Percentiles rank a stretch among this genome's conserved stretches.
phyloP scores from a whole-genome alignment of 768 basidiomycete species.

The Hygrophoropsis aurantiaca region DNA sequence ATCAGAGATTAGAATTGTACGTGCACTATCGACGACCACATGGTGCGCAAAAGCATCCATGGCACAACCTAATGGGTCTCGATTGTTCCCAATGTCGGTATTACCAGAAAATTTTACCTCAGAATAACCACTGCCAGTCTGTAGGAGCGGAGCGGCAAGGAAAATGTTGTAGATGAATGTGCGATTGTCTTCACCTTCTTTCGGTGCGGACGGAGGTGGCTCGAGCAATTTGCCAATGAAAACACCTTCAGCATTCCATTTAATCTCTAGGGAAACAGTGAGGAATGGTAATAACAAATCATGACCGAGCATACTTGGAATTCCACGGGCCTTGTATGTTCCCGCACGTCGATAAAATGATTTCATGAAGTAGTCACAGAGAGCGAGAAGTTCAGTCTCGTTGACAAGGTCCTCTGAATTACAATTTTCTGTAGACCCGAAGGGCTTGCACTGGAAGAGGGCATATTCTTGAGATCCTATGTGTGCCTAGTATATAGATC shows the following conservation, averaged over 20 bases:
- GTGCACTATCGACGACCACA: slow-evolving; percentile 11
- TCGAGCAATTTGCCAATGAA: background rate
- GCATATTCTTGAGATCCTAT: slow-evolving; percentile 1
- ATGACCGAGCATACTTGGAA: too few species aligned
- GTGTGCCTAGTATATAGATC: background rate
- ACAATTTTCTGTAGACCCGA: background rate
- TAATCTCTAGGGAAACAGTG: too few species aligned
- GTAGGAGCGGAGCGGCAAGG: background rate
- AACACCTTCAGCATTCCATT: too few species aligned
- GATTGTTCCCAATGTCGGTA: slow-evolving; percentile 7
- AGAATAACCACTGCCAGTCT: background rate
- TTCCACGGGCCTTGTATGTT: too few species aligned
- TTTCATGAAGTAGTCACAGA: too few species aligned
- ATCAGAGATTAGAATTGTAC: slow-evolving; percentile 12
- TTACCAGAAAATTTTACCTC: slow-evolving; percentile 18
- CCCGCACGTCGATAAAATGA: too few species aligned
- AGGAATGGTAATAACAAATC: too few species aligned
- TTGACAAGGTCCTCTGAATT: background rate
- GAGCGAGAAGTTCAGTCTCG: too few species aligned
- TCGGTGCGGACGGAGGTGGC: background rate
- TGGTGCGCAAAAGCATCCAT: slow-evolving; percentile 25
- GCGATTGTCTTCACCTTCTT: background rate
- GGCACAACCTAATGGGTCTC: slow-evolving; percentile 11
- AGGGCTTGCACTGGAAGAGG: slow-evolving; percentile 1
- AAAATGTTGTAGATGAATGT: background rate